These are phyloP conservation scores for Aspergillus bombycis DNA, from an alignment of 2,329 filamentous ascomycete genomes.

Conservation along the genomic window DNA sequence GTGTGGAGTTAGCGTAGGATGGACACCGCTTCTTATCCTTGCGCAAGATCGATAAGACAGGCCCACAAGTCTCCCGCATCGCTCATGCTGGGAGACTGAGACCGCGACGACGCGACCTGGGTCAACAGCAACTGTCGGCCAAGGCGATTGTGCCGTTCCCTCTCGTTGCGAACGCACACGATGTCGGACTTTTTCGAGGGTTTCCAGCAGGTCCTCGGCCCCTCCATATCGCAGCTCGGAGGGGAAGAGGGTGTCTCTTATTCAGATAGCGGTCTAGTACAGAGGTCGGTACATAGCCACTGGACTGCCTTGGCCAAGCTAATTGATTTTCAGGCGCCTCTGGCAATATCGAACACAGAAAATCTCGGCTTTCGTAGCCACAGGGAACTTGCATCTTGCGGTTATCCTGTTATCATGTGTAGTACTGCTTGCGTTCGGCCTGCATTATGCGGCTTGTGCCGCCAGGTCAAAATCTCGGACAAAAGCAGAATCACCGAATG, in stretches of 20 bases:
- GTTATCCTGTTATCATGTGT: slow-evolving; percentile 24
- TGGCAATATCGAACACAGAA: slow-evolving; percentile 29
- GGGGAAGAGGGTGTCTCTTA: background rate
- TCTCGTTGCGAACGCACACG: background rate
- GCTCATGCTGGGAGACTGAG: background rate
- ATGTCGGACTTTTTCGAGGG: slow-evolving; percentile 8
- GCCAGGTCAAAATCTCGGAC: slow-evolving; percentile 10
- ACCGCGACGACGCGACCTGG: background rate
- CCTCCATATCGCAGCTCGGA: background rate
- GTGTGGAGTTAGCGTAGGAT: background rate
- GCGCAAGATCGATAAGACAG: background rate
- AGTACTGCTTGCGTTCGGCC: slow-evolving; percentile 17
- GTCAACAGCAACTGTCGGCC: background rate
- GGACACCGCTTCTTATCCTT: background rate
- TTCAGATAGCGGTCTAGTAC: background rate
- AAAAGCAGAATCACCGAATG: slow-evolving; percentile 5
- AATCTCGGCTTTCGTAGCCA: slow-evolving; percentile 27
- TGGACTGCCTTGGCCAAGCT: background rate
- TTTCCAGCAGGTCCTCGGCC: slow-evolving; percentile 9
- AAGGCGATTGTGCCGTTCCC: background rate
- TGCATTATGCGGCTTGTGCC: slow-evolving; percentile 12
- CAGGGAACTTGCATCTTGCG: slow-evolving; percentile 28
- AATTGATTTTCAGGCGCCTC: slow-evolving; percentile 11
- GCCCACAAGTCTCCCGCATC: background rate
- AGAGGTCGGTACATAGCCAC: background rate